phyloP scores from a whole-genome alignment of 495 filamentous ascomycete genomes.

The Neurospora sp. region DNA sequence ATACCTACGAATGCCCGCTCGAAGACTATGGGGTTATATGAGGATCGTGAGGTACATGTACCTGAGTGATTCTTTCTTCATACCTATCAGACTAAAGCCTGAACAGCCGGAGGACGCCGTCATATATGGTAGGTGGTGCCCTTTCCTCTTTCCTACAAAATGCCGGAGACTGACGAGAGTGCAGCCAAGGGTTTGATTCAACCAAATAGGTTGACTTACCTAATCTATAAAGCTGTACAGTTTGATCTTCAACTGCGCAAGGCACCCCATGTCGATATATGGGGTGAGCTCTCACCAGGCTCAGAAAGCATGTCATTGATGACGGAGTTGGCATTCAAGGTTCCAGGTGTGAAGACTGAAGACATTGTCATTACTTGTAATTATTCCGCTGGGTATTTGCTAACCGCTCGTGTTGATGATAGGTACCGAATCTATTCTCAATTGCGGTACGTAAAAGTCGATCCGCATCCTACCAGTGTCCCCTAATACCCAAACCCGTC shows the following conservation, averaged over 20 bases:
- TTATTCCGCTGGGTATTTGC: background rate
- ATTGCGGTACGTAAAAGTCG: background rate
- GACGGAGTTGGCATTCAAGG: background rate
- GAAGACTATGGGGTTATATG: background rate
- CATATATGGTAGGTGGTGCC: background rate
- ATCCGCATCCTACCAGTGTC: background rate
- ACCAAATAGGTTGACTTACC: background rate
- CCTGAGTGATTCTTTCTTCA: background rate
- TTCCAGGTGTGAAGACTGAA: background rate
- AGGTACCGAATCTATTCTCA: background rate
- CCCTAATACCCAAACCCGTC: background rate
- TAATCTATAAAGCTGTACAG: background rate
- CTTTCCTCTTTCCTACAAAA: background rate
- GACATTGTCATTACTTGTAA: background rate
- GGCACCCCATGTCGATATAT: background rate
- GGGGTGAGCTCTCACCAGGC: background rate
- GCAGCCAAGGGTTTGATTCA: background rate
- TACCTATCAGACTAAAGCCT: background rate
- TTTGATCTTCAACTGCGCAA: background rate
- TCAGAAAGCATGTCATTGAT: background rate
- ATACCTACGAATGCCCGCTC: constrained; percentile 7
- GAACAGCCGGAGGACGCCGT: background rate
- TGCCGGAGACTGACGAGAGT: background rate
- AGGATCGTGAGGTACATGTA: background rate
- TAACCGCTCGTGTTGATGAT: background rate